Base-by-base conservation (phyloP, 495 filamentous ascomycete genomes). In the Talaromyces proteolyticus region DNA sequence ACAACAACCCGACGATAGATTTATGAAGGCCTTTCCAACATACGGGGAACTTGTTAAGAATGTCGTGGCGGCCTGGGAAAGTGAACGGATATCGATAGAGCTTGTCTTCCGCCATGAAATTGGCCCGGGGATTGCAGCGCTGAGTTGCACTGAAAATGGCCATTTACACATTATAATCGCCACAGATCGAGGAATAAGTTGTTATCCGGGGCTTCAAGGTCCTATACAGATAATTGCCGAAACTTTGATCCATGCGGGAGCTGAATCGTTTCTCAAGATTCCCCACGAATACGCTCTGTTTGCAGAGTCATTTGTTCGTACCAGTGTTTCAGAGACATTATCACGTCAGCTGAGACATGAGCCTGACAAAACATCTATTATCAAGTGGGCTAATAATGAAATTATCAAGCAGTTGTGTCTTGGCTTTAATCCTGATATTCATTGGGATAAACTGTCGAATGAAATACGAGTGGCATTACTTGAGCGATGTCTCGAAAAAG, bases 221-320 rank as follows among this genome's bases (percentile, higher is more conserved):
- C 77, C 75, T 49, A 74, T 70, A 48, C 65, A 64, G 23, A 61
- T 73, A 18, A 75, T 80, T 46, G 78, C 78, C 0, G 78, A 82
- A 55, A 73, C 72, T 17, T 50, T 82, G n/a, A 51, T 81, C 1
- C 79, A 81, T 48, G 72, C 75, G 12, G 73, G 75, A 41, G 68
- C 67, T 0, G 74, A 81, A 55, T 62, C 68, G 5, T 60, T 71
- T 18, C 62, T 79, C 59, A 65, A 65, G 16, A 67, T 80, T 47
- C 67, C 68, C 10, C 76, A 81, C 53, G 69, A 76, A 40, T 68
- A 81, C 51, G 72, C 79, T 2, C 54, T 63, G 2, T 60, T 79
- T 36, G 56, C 70, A 11, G 75, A 78, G 46, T 70, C 67, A 12
- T 65, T 80, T 18, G 57, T 80, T 19, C 62, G 61, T 1, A 63